Conservation (phyloP, 2,329 filamentous ascomycete genomes). For the Volutella citrinella region DNA sequence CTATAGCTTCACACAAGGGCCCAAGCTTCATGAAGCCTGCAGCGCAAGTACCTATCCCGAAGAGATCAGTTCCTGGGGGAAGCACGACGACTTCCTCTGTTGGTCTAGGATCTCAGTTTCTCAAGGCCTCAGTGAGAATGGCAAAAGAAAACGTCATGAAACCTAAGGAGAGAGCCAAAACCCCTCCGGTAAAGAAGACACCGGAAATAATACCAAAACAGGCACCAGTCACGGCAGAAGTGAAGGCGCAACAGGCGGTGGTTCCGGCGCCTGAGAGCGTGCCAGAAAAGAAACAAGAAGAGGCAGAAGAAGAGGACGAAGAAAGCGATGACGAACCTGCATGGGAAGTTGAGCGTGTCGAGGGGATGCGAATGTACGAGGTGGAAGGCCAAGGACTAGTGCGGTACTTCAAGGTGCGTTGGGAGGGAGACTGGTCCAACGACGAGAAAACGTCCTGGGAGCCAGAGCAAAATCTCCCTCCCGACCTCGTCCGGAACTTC, state of each 20-base stretch:
- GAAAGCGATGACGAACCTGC: constrained; percentile 21
- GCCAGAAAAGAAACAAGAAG: constrained; percentile 1
- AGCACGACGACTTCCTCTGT: too few relatives aligned
- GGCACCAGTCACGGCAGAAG: too few relatives aligned
- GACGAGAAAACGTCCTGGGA: constrained; percentile 59
- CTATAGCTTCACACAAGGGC: too few relatives aligned
- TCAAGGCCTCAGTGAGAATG: too few relatives aligned
- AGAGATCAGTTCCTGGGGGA: too few relatives aligned
- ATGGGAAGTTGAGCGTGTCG: constrained; percentile 45
- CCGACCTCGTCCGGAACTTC: constrained; percentile 40
- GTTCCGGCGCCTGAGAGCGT: too few relatives aligned
- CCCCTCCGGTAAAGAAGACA: constrained; percentile 5
- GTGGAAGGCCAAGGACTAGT: constrained; percentile 33
- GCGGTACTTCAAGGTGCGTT: constrained; percentile 51
- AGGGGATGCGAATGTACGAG: constrained; percentile 38
- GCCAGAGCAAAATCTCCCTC: constrained; percentile 48
- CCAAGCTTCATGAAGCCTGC: too few relatives aligned
- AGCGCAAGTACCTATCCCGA: too few relatives aligned
- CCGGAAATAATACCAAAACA: constrained; percentile 3
- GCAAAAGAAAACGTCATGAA: too few relatives aligned
- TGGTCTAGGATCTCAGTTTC: too few relatives aligned
- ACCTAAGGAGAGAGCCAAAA: constrained; percentile 4
- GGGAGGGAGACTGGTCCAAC: constrained; percentile 55
- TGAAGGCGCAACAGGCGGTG: too few relatives aligned
- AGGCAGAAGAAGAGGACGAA: background rate